Evolutionary conservation across 352 stramenopile genomes (phyloP), one percentile per base, ranked within the genome.

Genomic region (Globisporangium lucens): DNA sequence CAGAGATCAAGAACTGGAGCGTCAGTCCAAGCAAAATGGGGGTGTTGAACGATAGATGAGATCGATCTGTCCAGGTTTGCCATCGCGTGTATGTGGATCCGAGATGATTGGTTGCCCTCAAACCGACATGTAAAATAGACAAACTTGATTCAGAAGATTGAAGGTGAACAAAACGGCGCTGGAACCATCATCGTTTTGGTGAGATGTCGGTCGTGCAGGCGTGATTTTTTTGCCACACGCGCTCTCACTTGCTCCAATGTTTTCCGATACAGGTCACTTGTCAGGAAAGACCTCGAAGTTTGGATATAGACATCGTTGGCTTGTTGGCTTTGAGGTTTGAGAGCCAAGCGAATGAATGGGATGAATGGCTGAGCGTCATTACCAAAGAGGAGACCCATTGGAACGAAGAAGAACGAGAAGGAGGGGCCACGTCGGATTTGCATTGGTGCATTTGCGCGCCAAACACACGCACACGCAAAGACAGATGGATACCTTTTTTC

Each of bases 401-500:
- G 20, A 15, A 22, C 13, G 22, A 43, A 15, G 38, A 43, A 41
- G 22, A 35, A 41, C 10, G 5, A 27, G 27, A 10, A 49, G 24
- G 36, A 27, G 58, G 56, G 22, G 15, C 4, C 22, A 63, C 36
- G n/a, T 61, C 30, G 30, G 55, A 61, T 46, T 61, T 61, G 55
- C 30, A 36, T 51, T 51, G 15, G 15, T 4, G 15, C 13, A 49
- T 22, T 49, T 20, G 43, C 43, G 43, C 43, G 17, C 43, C 43
- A 46, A 46, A 46, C 53, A n/a, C 17, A 24, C 52, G 38, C 17
- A 24, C 52, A 58, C n/a, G 15, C 51, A 20, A 15, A 9, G 9
- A 24, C 29, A 55, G 36, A 52, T 63, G 57, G 57, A 38, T 63
- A 36, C 57, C 22, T 30, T 63, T 47, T 55, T 55, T 53, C 38